Evolutionary conservation across 139 green algal genomes (phyloP).

Genomic region (Microglena sp.): DNA sequence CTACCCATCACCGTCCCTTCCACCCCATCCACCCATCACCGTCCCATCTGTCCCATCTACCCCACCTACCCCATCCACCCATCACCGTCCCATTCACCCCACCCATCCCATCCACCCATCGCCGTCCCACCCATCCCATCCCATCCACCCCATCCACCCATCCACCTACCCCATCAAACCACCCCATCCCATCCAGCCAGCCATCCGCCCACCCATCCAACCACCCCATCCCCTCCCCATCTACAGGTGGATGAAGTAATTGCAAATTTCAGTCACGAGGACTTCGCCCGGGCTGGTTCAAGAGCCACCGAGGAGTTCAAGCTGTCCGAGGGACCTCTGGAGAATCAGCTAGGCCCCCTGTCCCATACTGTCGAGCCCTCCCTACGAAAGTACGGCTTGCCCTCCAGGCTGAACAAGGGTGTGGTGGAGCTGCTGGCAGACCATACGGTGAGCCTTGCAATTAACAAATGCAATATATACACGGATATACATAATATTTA

Average conservation of each 20-base stretch:
- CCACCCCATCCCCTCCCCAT: not conserved
- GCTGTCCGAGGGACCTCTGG: constrained; percentile 63
- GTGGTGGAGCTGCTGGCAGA: constrained; percentile 81
- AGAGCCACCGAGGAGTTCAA: not conserved
- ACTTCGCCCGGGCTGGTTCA: constrained; percentile 79
- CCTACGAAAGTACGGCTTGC: constrained; percentile 85
- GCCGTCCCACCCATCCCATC: too few relatives aligned
- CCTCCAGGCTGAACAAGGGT: constrained; percentile 84
- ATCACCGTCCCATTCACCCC: too few relatives aligned
- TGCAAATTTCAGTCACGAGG: constrained; percentile 48
- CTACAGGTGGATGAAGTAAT: constrained; percentile 33
- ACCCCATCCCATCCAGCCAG: too few relatives aligned
- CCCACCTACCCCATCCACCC: too few relatives aligned
- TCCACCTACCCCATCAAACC: too few relatives aligned
- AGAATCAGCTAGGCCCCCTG: constrained; percentile 58
- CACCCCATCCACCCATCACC: too few relatives aligned
- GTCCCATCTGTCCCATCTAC: too few relatives aligned
- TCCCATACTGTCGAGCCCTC: constrained; percentile 91
- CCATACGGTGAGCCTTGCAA: constrained; percentile 45
- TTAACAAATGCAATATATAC: not conserved
- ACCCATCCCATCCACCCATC: too few relatives aligned
- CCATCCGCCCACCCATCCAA: too few relatives aligned
- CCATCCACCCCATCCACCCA: too few relatives aligned
- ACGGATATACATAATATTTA: not conserved
- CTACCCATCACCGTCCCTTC: too few relatives aligned